Evolutionary conservation across 805 yeast genomes (phyloP), one percentile per base, ranked within the genome.

Genomic region (Yarrowia deformans): DNA sequence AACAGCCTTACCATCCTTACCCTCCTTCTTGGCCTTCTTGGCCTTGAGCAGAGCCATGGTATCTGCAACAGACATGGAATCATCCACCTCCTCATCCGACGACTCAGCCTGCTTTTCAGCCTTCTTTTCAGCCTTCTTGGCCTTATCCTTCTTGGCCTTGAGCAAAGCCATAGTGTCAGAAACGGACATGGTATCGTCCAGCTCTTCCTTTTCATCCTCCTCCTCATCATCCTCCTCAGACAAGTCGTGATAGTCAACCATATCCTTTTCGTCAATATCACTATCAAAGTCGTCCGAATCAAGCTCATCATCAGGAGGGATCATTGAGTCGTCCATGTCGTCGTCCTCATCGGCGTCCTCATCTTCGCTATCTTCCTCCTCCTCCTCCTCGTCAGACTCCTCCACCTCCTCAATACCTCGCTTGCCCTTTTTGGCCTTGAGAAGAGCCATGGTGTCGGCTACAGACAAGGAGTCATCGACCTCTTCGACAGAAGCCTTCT

Each of bases 161-260:
- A 54, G 45, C 29, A 54, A 19, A 54, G 60, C 60, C 60, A 54
- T 54, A 2, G 60, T 54, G 13, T 54, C 60, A 37, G 60, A 23
- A 10, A 13, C 60, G 4, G 60, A 54, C 14, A 54, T 23, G 8
- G 45, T 8, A 35, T 54, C 43, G 16, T 48, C 52, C 52, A 48
- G 5, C 52, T 48, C 52, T 5, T 48, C 52, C 18, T 54, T 45
- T 8, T 39, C 45, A 2, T 56, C 63, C 10, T 55, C 61, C 4
- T 55, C 61, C 14, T 55, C 63, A 3, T 39, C 45, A 32, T 40
- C 46, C 72, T 80, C 70, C 76, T 70, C 14, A 52, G 42, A 49
- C 77, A 77, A 5, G 75, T 80, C 76, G 75, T 77, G 5, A 80
- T 81, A 74, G 18, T 68, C 69, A 70, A 32, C 69, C 70, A 43